Base-by-base conservation (phyloP, 345 rosid species). In the Geranium brycei region DNA sequence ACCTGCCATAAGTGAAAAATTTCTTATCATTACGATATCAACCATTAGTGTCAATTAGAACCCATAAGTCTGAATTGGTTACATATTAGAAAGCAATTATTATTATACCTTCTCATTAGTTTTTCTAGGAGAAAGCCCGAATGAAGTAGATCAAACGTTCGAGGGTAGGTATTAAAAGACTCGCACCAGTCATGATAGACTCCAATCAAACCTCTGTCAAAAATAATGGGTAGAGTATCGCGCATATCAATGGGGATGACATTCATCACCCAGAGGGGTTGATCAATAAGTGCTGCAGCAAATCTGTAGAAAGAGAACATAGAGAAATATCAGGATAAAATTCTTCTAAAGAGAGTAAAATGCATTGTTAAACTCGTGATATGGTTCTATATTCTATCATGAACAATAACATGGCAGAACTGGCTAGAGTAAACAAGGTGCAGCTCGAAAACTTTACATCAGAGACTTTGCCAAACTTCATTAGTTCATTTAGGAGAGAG, bases 101-200 rank as follows among this genome's bases (percentile, higher is more conserved):
- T 32, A 53, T 13, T 16, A 1, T 71, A 89, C 98, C 96, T 84
- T 70, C 73, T 69, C 1, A 79, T 64, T 30, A 83, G 79, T 59
- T 67, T 66, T 67, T 73, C 75, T 62, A 89, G 66, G 69, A 84
- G 81, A 60, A 80, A 92, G 71, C 91, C 85, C 57, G 98, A 81
- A 68, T 89, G 95, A 61, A 92, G 62, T 4, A 92, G 78, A 77
- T 89, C 96, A 19, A 86, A 89, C n/a, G 96, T 82, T 68, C 96
- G 83, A 62, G 96, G 96, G 68, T 92, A 89, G 56, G 95, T 82
- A 70, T 74, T 87, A 51, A 87, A 72, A 2, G 96, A 86, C 79
- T 92, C 96, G 1, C 96, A 89, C 98, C 98, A 92, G 64, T 89
- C 90, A 5, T 92, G 95, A 65, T 87, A 89, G 62, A 82, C 67